Conservation (phyloP, 2,329 filamentous ascomycete species). For the Neonectria ditissima region DNA sequence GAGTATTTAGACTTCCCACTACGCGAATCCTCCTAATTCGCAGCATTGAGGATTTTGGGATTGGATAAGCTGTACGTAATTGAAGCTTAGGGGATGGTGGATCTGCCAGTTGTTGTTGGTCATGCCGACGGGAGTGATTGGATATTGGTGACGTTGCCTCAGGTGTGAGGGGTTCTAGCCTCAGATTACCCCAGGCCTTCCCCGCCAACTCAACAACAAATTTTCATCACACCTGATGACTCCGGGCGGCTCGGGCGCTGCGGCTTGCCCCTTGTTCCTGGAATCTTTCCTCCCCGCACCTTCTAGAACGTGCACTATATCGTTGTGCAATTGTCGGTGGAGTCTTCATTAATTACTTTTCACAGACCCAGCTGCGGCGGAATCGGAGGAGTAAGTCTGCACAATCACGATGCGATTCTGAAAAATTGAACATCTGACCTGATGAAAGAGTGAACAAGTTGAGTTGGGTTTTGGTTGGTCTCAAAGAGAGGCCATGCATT, state of each 20-base stretch:
- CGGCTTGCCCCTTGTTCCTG: neutral
- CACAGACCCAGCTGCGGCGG: too few species aligned
- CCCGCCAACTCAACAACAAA: neutral
- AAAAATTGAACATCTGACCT: too few species aligned
- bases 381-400: too few species aligned
- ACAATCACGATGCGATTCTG: too few species aligned
- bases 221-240: slow-evolving; percentile 3
- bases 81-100: slow-evolving; percentile 1
- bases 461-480: neutral
- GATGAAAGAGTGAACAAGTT: neutral
- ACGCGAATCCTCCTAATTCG: neutral
- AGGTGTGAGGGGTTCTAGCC: neutral
- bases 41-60: neutral
- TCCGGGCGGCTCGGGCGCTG: neutral
- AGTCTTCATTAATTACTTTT: neutral
- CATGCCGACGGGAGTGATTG: slow-evolving; percentile 1
- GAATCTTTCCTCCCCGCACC: neutral
- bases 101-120: neutral
- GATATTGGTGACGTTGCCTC: slow-evolving; percentile 1
- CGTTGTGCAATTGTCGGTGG: neutral
- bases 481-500: neutral
- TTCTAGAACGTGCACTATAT: neutral
- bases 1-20: neutral
- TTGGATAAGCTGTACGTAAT: slow-evolving; percentile 8
- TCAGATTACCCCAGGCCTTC: neutral